Conservation (phyloP, 2,329 filamentous ascomycete species). For the Chaetomiaceae sp. region DNA sequence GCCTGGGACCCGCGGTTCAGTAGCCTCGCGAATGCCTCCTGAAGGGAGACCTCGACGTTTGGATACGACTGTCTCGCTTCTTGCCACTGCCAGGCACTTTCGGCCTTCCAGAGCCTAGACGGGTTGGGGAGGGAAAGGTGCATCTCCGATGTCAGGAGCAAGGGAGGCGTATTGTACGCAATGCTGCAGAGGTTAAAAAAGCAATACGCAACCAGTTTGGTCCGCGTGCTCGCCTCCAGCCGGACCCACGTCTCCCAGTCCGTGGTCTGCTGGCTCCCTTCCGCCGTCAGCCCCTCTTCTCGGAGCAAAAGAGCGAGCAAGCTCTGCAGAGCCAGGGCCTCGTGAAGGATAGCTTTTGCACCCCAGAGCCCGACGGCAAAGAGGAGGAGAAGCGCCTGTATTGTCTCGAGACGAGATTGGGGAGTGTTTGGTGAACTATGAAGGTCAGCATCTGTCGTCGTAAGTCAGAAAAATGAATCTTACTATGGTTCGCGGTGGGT, state of each 20-base stretch:
- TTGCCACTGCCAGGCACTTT: slow-evolving; percentile 56
- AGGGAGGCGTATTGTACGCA: slow-evolving; percentile 55
- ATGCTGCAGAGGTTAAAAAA: slow-evolving; percentile 61
- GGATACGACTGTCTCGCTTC: slow-evolving; percentile 49
- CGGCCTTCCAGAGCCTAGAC: slow-evolving; percentile 53
- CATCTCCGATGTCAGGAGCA: slow-evolving; percentile 56
- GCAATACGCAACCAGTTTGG: slow-evolving; percentile 56
- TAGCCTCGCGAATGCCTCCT: slow-evolving; percentile 52
- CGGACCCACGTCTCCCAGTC: slow-evolving; percentile 59
- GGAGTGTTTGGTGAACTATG: slow-evolving; percentile 53
- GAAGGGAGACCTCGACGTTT: slow-evolving; percentile 48
- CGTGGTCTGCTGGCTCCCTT: slow-evolving; percentile 40
- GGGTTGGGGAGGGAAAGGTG: slow-evolving; percentile 51
- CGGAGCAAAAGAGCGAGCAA: slow-evolving; percentile 53
- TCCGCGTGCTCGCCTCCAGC: slow-evolving; percentile 52
- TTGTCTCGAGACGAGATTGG: slow-evolving; percentile 57
- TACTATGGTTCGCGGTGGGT: slow-evolving; percentile 57
- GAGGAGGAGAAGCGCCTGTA: slow-evolving; percentile 57
- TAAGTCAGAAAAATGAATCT: slow-evolving; percentile 26
- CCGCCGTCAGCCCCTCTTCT: slow-evolving; percentile 50
- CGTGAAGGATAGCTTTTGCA: slow-evolving; percentile 54
- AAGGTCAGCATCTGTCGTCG: slow-evolving; percentile 1
- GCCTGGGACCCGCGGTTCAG: slow-evolving; percentile 48
- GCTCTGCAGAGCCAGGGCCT: slow-evolving; percentile 56
- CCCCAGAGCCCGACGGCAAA: slow-evolving; percentile 59